A percentile compares a stretch with the other conserved stretches of the same genome.
These are phyloP conservation scores for Orychophragmus violaceus DNA, from an alignment of 345 rosid species.

Conservation along the genomic window DNA sequence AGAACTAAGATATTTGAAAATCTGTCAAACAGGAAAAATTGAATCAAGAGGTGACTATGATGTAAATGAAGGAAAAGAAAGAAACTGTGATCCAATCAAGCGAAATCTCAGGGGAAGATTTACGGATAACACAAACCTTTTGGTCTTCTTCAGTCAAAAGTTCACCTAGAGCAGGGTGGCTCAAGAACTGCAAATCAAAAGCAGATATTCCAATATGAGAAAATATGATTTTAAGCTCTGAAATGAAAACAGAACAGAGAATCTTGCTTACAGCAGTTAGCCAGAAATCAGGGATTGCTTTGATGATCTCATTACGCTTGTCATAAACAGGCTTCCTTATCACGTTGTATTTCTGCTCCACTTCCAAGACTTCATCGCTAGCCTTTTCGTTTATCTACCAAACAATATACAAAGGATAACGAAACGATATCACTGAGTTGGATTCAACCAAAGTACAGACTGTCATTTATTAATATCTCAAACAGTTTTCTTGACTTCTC, in stretches of 20 bases:
- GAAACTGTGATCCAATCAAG: background rate
- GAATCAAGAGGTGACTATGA: background rate
- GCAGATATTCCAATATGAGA: background rate
- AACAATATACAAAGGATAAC: background rate
- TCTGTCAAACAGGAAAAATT: slow-evolving; percentile 26
- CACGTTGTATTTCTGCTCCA: slow-evolving; percentile 81
- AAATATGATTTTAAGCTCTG: background rate
- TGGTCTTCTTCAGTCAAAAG: slow-evolving; percentile 87
- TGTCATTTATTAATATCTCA: background rate
- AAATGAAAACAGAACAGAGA: background rate
- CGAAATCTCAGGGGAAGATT: background rate
- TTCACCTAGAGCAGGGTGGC: slow-evolving; percentile 80
- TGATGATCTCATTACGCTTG: slow-evolving; percentile 69
- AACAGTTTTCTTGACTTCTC: background rate
- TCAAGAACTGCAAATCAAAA: slow-evolving; percentile 51
- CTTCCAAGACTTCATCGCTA: slow-evolving; percentile 83
- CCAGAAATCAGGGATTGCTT: slow-evolving; percentile 90
- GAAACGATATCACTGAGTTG: too few species aligned
- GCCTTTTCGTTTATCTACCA: slow-evolving; percentile 82
- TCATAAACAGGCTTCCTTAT: slow-evolving; percentile 83
- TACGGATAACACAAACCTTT: slow-evolving; percentile 47
- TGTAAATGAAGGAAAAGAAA: background rate
- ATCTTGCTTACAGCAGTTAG: slow-evolving; percentile 69
- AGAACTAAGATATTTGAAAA: slow-evolving; percentile 66
- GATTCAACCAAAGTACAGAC: background rate